Percentiles rank a stretch among this genome's conserved stretches.
Conservation (phyloP, 495 filamentous ascomycete genomes). For the Lineolata rhizophorae region DNA sequence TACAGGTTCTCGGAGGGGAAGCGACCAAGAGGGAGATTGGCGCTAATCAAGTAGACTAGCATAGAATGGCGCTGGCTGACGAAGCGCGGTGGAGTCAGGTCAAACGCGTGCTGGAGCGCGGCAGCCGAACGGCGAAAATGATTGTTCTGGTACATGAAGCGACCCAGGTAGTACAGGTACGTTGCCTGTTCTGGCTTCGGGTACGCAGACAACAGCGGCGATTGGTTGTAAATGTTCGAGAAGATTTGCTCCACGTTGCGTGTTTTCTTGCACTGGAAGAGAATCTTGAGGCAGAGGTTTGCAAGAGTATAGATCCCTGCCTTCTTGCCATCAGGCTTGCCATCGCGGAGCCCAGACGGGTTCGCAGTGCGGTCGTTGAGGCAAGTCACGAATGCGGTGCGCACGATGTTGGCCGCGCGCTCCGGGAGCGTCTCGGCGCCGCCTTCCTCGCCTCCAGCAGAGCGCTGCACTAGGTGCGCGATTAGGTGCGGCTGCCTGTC, state of each 20-base stretch:
- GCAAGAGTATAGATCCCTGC: constrained; percentile 75
- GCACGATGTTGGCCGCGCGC: constrained; percentile 63
- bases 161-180: constrained; percentile 85
- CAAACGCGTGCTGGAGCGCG: constrained; percentile 58
- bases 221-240: constrained; percentile 64
- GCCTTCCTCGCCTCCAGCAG: constrained; percentile 28
- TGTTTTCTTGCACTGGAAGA: constrained; percentile 50
- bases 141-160: constrained; percentile 62
- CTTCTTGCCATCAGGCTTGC: constrained; percentile 60
- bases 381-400: constrained; percentile 79
- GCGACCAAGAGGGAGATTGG: constrained; percentile 66
- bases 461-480: constrained; percentile 29
- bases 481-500: constrained; percentile 52
- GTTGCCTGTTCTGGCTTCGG: constrained; percentile 78
- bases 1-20: constrained; percentile 52
- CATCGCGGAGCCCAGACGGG: constrained; percentile 22
- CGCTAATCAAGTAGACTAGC: constrained; percentile 62
- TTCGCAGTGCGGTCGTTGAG: constrained; percentile 57
- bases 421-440: constrained; percentile 65
- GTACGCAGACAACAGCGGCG: constrained; percentile 54
- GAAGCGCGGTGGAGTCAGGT: constrained; percentile 35
- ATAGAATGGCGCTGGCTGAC: constrained; percentile 35
- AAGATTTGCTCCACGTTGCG: constrained; percentile 64
- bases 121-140: constrained; percentile 56
- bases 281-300: constrained; percentile 71